Percentiles rank a stretch among this genome's conserved stretches.
Conservation (phyloP, 1,284 basidiomycete species). For the Pterulicium gracile region DNA sequence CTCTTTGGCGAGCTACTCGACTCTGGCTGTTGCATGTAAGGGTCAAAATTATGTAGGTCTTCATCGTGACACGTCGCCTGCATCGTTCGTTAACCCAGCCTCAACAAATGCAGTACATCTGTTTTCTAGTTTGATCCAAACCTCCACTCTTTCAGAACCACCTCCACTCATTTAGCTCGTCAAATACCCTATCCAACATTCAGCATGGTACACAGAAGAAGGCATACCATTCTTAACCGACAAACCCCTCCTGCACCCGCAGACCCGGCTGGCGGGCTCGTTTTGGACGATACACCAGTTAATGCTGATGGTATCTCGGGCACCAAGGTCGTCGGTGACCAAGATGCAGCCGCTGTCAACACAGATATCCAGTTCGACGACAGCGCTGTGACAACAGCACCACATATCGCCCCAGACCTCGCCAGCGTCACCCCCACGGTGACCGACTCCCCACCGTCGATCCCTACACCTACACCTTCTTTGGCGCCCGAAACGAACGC, state of each 20-base stretch:
- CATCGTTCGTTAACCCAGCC: no score
- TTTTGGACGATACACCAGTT: no score
- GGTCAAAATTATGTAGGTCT: no score
- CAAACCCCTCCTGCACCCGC: neutral
- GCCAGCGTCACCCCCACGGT: conserved; percentile 10
- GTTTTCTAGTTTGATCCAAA: no score
- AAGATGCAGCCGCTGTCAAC: conserved; percentile 6
- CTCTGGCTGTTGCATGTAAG: no score
- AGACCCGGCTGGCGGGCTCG: no score
- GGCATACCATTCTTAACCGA: neutral
- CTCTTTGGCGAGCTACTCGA: no score
- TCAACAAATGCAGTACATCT: no score
- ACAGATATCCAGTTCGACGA: conserved; percentile 17
- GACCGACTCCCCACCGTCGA: conserved; percentile 9
- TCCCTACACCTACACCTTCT: conserved; percentile 7
- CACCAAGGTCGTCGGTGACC: neutral
- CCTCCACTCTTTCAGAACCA: neutral
- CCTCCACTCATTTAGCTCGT: neutral
- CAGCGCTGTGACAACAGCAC: conserved; percentile 7
- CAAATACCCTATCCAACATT: neutral
- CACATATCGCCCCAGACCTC: conserved; percentile 13
- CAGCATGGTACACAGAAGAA: neutral
- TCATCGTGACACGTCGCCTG: no score
- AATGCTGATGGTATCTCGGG: neutral
- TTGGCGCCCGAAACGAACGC: conserved; percentile 14